Percentiles rank a stretch among this genome's conserved stretches.
phyloP scores from a whole-genome alignment of 1,139 yeast species.

The Diutina mesorugosa region DNA sequence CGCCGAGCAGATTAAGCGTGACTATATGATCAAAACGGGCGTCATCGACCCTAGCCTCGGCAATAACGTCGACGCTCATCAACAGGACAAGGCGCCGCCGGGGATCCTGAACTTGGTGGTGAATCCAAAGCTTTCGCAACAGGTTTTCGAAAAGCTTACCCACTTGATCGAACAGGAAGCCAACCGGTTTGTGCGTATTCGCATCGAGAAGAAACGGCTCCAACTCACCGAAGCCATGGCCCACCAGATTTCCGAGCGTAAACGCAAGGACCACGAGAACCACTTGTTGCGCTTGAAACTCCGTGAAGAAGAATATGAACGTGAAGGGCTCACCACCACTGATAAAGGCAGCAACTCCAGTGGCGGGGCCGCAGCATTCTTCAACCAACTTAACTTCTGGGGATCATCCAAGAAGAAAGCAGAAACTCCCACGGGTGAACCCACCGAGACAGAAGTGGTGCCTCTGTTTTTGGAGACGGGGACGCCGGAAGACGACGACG shows the following conservation, averaged over 20 bases:
- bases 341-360: background rate
- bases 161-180: background rate
- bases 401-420: background rate
- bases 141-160: background rate
- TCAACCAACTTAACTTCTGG: constrained; percentile 1
- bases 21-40: background rate
- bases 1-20: background rate
- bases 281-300: constrained; percentile 21
- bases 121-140: background rate
- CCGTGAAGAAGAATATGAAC: constrained; percentile 30
- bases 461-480: background rate
- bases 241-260: constrained; percentile 27
- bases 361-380: background rate
- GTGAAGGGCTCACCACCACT: constrained; percentile 6
- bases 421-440: background rate
- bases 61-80: background rate
- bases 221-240: constrained; percentile 19
- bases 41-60: background rate
- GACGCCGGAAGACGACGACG: background rate
- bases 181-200: background rate
- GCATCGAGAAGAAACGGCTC: background rate
- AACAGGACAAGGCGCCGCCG: background rate
- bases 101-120: background rate
- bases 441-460: background rate
- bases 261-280: constrained; percentile 26